These are phyloP conservation scores for Hypoxylon perforatum DNA, from an alignment of 495 filamentous ascomycete genomes.

Conservation along the genomic window DNA sequence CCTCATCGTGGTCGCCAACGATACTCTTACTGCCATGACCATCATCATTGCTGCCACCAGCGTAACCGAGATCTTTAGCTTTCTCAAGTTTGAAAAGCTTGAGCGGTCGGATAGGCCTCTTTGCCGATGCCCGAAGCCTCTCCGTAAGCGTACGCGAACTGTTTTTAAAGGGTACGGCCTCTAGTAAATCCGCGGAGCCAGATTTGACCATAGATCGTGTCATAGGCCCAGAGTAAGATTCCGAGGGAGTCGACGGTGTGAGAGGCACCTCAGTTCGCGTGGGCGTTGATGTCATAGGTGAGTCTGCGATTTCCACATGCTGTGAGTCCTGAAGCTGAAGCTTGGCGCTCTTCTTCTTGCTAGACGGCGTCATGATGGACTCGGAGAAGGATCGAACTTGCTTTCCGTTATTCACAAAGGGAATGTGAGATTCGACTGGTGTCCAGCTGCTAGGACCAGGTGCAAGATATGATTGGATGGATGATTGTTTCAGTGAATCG, in stretches of 20 bases:
- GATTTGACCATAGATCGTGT: constrained; percentile 30
- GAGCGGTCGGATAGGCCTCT: constrained; percentile 2
- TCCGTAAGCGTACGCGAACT: constrained; percentile 13
- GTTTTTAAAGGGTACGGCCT: background rate
- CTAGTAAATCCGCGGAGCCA: background rate
- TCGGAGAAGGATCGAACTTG: background rate
- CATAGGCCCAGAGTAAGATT: constrained; percentile 16
- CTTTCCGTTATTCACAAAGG: background rate
- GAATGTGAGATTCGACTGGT: too few species aligned
- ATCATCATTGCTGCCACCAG: background rate
- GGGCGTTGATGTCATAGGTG: constrained; percentile 16
- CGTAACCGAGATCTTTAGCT: constrained; percentile 13
- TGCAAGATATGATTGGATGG: too few species aligned
- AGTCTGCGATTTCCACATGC: constrained; percentile 26
- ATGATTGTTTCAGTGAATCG: too few species aligned
- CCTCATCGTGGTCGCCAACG: background rate
- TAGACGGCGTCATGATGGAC: background rate
- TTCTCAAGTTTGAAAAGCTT: constrained; percentile 24
- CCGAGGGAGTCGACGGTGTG: background rate
- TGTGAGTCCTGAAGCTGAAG: background rate
- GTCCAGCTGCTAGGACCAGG: too few species aligned
- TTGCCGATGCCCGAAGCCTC: constrained; percentile 18
- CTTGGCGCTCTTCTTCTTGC: background rate
- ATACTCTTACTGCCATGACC: background rate
- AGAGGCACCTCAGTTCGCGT: background rate